These are phyloP conservation scores for Naganishia vishniacii DNA, from an alignment of 768 basidiomycete genomes.

Conservation along the genomic window DNA sequence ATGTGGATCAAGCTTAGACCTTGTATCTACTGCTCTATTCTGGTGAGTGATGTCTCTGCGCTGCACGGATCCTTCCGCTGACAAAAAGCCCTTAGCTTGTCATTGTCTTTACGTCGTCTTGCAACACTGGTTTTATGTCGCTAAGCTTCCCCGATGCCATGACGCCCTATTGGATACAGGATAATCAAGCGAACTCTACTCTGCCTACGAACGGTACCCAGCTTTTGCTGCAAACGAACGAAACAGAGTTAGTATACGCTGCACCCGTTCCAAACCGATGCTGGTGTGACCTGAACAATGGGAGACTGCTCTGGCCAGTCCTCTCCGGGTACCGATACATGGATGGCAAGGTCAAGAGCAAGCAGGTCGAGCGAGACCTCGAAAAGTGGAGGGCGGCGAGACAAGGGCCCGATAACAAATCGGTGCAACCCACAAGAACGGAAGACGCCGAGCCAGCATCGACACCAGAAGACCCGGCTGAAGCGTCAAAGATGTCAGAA, in stretches of 20 bases:
- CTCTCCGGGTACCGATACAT: conserved; percentile 24
- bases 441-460: neutral
- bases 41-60: conserved; percentile 17
- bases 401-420: too few species aligned
- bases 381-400: neutral
- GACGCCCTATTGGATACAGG: conserved; percentile 10
- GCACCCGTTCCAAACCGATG: conserved; percentile 19
- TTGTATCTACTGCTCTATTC: conserved; percentile 25
- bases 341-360: neutral
- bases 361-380: conserved; percentile 3
- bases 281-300: conserved; percentile 26
- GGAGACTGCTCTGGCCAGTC: conserved; percentile 23
- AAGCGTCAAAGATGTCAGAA: neutral
- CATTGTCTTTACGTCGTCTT: conserved; percentile 20
- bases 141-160: conserved; percentile 20
- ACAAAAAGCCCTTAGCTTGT: conserved; percentile 9
- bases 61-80: neutral
- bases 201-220: neutral
- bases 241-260: conserved; percentile 5
- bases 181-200: neutral
- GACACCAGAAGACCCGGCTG: neutral
- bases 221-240: neutral
- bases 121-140: conserved; percentile 20
- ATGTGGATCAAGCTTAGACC: conserved; percentile 27
- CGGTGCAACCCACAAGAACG: neutral